These are phyloP conservation scores for Esteya vermicola DNA, from an alignment of 2,329 filamentous ascomycete species.

Conservation along the genomic window DNA sequence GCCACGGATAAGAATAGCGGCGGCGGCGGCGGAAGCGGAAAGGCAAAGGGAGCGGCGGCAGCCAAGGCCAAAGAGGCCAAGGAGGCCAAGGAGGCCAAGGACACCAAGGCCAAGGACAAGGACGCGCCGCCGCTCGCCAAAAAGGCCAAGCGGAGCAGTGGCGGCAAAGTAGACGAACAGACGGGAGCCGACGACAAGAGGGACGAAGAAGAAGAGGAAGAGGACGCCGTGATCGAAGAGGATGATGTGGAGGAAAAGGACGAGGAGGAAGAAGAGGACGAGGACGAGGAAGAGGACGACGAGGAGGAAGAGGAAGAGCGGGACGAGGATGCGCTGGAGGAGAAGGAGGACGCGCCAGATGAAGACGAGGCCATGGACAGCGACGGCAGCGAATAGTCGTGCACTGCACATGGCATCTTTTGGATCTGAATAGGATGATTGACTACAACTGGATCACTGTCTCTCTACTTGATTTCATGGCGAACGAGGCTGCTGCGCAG, in stretches of 20 bases:
- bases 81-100: constrained; percentile 6
- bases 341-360: constrained; percentile 20
- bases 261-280: constrained; percentile 28
- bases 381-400: constrained; percentile 36
- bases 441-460: no score
- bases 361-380: constrained; percentile 50
- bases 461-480: no score
- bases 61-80: no score
- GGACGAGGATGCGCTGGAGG: constrained; percentile 32
- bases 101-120: constrained; percentile 7
- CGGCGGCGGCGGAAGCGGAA: neutral
- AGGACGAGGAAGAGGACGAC: constrained; percentile 34
- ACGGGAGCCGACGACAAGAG: constrained; percentile 23
- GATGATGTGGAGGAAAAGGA: constrained; percentile 20
- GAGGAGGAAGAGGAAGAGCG: constrained; percentile 25
- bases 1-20: constrained; percentile 6
- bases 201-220: constrained; percentile 21
- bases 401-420: no score
- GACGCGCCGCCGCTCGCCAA: constrained; percentile 18
- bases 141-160: constrained; percentile 22
- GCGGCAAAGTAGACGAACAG: neutral
- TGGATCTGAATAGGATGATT: no score
- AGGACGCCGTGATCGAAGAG: constrained; percentile 16
- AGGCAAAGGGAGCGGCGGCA: no score
- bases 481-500: no score